Base-by-base conservation (phyloP, 140 eudicot genomes). In the Senecio squalidus region DNA sequence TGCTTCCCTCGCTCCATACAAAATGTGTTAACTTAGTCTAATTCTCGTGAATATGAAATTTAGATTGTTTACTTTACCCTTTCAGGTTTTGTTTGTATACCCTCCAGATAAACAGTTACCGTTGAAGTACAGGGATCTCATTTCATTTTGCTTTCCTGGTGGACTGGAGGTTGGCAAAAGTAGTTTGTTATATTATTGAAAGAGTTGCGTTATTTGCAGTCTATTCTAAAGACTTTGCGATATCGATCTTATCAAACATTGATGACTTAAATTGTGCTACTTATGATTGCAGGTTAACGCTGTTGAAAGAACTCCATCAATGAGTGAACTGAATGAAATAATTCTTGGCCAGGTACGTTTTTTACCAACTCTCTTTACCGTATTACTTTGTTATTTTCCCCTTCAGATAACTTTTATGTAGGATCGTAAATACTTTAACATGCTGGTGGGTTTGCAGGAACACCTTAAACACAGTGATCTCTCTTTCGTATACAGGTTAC, bases 131-230 rank as follows among this genome's bases (percentile, higher is more conserved):
- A 84, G 75, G 76, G 99, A 93, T 76, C 99, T 93, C 33, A 82
- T 93, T 58, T 93, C 99, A 24, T 93, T 84, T 77, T 93, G 99
- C 88, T 88, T 93, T 75, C 99, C 99, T 70, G 90, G 81, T 26
- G 99, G 99, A 58, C 68, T 88, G 26, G 99, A 93, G 99, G 99
- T 93, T 40, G 80, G 33, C 50, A n/a, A 62, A 58, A 43, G 11
- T 55, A 43, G 34, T 62, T 70, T 54, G 28, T 71, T 70, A 24
- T 38, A 48, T 49, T 43, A 11, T 44, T 47, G 22, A 56, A 56
- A 33, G n/a, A 58, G 23, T 57, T 22, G 41, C 45, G 50, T 23
- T 20, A 15, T 60, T 21, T n/a, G 56, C 43, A 28, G 49, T 44
- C 17, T 57, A 45, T 68, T 31, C 20, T 40, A 30, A 24, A 28